Evolutionary conservation across 2,329 filamentous ascomycete genomes (phyloP).

Genomic region (Clarireedia homoeocarpa): DNA sequence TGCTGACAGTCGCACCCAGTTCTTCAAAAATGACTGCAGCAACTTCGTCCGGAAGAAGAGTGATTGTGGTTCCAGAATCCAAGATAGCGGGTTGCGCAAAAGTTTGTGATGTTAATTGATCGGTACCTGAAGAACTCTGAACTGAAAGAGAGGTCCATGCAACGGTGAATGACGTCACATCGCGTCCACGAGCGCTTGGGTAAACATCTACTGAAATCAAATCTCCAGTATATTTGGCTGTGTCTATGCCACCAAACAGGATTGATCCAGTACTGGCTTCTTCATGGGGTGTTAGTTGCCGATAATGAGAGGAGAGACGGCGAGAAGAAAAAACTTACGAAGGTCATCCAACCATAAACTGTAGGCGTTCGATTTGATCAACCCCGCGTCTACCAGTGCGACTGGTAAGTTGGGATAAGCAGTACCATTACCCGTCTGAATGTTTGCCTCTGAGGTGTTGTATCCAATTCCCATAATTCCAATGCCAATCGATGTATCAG

Average conservation of each 20-base stretch:
- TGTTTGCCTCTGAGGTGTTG: constrained; percentile 35
- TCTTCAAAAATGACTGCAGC: constrained; percentile 38
- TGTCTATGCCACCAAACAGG: constrained; percentile 41
- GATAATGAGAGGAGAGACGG: background rate
- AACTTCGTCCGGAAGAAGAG: constrained; percentile 53
- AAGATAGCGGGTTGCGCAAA: constrained; percentile 45
- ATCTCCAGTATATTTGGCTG: constrained; percentile 36
- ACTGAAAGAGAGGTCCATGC: constrained; percentile 28
- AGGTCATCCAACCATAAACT: constrained; percentile 33
- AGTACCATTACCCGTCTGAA: constrained; percentile 38
- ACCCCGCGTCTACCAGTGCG: constrained; percentile 33
- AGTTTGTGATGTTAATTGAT: constrained; percentile 23
- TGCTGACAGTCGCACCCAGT: constrained; percentile 39
- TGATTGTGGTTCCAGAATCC: constrained; percentile 61
- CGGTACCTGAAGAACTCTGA: constrained; percentile 33
- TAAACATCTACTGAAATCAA: constrained; percentile 29
- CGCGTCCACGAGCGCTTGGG: constrained; percentile 8
- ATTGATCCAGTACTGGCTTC: constrained; percentile 29
- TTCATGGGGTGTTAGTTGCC: constrained; percentile 13
- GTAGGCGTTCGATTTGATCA: constrained; percentile 36
- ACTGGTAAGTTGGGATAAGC: constrained; percentile 28
- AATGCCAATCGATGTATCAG: constrained; percentile 39
- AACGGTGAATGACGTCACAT: constrained; percentile 26
- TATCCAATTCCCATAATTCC: constrained; percentile 55
- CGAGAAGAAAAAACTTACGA: constrained; percentile 17